Conservation (phyloP, 192 early-diverging fungal species). For the Coemansia sp. region DNA sequence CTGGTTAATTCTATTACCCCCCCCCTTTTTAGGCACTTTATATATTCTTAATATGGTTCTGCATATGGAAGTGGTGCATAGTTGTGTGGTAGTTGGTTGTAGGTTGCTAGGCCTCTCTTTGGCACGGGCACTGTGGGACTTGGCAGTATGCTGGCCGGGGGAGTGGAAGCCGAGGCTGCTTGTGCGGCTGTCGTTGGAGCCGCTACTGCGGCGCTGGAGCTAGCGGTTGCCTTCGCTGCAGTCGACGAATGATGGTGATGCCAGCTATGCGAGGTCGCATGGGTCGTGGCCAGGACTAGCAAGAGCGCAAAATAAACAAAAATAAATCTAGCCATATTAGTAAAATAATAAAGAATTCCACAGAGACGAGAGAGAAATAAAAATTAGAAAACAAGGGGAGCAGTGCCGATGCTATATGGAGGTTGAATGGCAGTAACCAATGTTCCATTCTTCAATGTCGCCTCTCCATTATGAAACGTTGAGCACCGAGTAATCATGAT, state of each 20-base stretch:
- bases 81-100: neutral
- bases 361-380: neutral
- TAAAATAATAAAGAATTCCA: neutral
- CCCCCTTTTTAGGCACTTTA: neutral
- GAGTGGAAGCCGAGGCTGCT: too few species aligned
- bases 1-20: neutral
- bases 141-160: neutral
- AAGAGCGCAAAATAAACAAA: neutral
- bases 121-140: neutral
- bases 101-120: neutral
- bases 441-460: too few species aligned
- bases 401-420: too few species aligned
- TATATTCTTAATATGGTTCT: neutral
- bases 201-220: too few species aligned
- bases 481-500: too few species aligned
- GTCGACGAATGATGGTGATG: neutral
- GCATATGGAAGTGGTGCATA: slow-evolving; percentile 10
- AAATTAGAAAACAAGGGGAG: too few species aligned
- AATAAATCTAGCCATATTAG: neutral
- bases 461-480: too few species aligned
- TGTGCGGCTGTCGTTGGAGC: too few species aligned
- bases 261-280: neutral
- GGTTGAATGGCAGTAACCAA: too few species aligned
- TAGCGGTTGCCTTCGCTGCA: too few species aligned
- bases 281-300: neutral